A percentile compares a stretch with the other conserved stretches of the same genome.
phyloP scores from a whole-genome alignment of 73 alveolate species.

The Stentor roeselii region DNA sequence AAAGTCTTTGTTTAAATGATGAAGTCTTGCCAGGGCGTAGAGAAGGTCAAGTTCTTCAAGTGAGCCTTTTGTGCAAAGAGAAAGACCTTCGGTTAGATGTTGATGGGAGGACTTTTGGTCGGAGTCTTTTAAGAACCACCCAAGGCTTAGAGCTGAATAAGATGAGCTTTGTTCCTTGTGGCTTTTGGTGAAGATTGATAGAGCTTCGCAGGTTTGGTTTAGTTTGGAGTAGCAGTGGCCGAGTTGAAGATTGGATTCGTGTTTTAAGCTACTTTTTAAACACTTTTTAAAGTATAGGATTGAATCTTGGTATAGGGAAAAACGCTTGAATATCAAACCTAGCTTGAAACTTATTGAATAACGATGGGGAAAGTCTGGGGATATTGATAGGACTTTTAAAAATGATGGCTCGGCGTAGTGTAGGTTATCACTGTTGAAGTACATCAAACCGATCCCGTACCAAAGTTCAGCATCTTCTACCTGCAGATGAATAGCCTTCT shows the following conservation, averaged over 20 bases:
- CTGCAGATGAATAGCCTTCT: background rate
- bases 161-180: background rate
- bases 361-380: background rate
- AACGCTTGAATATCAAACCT: background rate
- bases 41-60: background rate
- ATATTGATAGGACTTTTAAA: background rate
- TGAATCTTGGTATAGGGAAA: background rate
- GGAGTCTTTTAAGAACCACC: background rate
- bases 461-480: background rate
- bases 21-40: background rate
- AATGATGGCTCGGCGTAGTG: background rate
- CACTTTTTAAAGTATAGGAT: background rate
- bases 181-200: background rate
- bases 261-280: background rate
- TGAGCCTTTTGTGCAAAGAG: background rate
- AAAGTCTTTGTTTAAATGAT: background rate
- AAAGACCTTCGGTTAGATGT: background rate
- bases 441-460: background rate
- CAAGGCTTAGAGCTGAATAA: background rate
- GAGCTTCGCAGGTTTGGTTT: background rate
- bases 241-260: background rate
- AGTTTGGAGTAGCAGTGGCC: background rate
- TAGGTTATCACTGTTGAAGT: background rate
- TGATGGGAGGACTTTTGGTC: background rate
- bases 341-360: background rate